These are phyloP conservation scores for Claviceps sp. DNA, from an alignment of 2,329 filamentous ascomycete genomes.

Conservation along the genomic window DNA sequence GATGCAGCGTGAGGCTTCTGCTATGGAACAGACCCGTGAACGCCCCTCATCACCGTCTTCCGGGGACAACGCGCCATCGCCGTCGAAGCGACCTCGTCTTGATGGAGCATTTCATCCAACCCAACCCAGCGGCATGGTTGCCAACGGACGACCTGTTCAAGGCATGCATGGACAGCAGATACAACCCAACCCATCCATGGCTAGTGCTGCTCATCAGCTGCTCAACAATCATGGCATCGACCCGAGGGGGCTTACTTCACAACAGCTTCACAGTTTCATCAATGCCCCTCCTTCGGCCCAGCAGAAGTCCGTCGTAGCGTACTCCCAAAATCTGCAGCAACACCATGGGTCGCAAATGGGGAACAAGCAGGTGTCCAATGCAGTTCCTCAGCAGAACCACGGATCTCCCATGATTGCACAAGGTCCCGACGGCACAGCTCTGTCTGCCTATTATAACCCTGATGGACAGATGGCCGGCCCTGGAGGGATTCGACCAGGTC, in stretches of 20 bases:
- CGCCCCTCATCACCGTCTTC: slow-evolving; percentile 71
- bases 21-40: slow-evolving; percentile 72
- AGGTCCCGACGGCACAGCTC: slow-evolving; percentile 49
- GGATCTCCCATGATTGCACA: slow-evolving; percentile 72
- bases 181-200: slow-evolving; percentile 35
- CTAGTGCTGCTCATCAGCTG: slow-evolving; percentile 44
- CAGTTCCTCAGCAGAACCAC: slow-evolving; percentile 57
- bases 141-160: slow-evolving; percentile 57
- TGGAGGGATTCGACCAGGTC: slow-evolving; percentile 43
- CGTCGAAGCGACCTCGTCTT: slow-evolving; percentile 77
- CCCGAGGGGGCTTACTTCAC: slow-evolving; percentile 55
- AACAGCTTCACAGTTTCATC: slow-evolving; percentile 58
- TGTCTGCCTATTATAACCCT: slow-evolving; percentile 50
- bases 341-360: slow-evolving; percentile 72
- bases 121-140: slow-evolving; percentile 51
- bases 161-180: slow-evolving; percentile 62
- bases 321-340: slow-evolving; percentile 72
- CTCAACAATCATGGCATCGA: slow-evolving; percentile 61
- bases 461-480: slow-evolving; percentile 43
- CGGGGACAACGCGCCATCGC: slow-evolving; percentile 80
- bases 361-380: slow-evolving; percentile 65
- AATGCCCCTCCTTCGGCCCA: slow-evolving; percentile 47
- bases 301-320: slow-evolving; percentile 76
- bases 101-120: slow-evolving; percentile 61
- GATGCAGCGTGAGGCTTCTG: slow-evolving; percentile 80